Evolutionary conservation across 495 filamentous ascomycete genomes (phyloP).

Genomic region (Lophium mytilinum): DNA sequence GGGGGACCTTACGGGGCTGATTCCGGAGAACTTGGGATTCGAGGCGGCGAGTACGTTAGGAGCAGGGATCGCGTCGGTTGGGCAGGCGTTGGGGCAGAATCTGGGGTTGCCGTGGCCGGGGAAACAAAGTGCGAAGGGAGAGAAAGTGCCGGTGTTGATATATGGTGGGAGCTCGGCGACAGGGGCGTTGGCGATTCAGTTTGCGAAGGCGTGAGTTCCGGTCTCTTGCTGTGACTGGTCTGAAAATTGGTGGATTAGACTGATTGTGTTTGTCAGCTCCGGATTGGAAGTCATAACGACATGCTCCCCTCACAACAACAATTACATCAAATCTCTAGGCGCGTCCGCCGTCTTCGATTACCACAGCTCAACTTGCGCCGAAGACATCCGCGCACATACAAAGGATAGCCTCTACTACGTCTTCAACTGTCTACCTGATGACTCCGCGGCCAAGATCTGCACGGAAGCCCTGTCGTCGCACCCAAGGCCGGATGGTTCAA

Average conservation of each 20-base stretch:
- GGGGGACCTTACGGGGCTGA: conserved; percentile 40
- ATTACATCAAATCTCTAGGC: conserved; percentile 41
- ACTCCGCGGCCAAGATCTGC: conserved; percentile 22
- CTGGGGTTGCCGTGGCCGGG: conserved; percentile 26
- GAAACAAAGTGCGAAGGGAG: not conserved
- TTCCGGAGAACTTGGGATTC: conserved; percentile 46
- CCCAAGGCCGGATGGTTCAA: not conserved
- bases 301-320: conserved; percentile 48
- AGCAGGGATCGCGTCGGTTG: conserved; percentile 40
- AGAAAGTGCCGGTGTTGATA: conserved; percentile 38
- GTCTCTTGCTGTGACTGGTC: no score
- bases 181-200: conserved; percentile 48
- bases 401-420: conserved; percentile 21
- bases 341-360: conserved; percentile 49
- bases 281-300: conserved; percentile 43
- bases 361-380: conserved; percentile 31
- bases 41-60: conserved; percentile 47
- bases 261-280: conserved; percentile 9
- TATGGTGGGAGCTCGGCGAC: conserved; percentile 43
- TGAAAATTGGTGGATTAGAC: no score
- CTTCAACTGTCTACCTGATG: conserved; percentile 28
- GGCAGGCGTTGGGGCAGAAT: conserved; percentile 37
- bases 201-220: conserved; percentile 38
- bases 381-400: conserved; percentile 33
- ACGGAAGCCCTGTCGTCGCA: not conserved